Base-by-base conservation (phyloP, 345 rosid species). In the Durio zibethinus region DNA sequence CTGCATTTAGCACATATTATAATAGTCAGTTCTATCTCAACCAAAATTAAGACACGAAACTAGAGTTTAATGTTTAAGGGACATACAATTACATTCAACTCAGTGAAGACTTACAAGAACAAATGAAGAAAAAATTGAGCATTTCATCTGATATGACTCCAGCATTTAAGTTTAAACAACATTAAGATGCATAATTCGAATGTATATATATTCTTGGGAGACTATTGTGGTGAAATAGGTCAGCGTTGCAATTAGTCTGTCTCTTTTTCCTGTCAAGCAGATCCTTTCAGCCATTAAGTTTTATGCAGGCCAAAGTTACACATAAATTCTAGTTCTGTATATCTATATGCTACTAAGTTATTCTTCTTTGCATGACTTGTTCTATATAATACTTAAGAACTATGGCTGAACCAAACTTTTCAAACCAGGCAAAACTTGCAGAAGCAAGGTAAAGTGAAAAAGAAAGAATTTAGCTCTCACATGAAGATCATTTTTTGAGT, bases 1-100 rank as follows among this genome's bases (percentile, higher is more conserved):
- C 98, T 91, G 85, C 72, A 83, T 72, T 23, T 43, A 45, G 60
- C 21, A 69, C 67, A 42, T 18, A 66, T 33, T 36, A 33, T 16
- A 43, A 33, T 10, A 74, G 38, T 45, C 62, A 71, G 23, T 53
- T 59, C 45, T 63, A 29, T 69, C 57, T 69, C 60, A 72, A 73
- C 53, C 81, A 43, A 65, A 67, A 43, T 27, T 35, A 60, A 65
- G 43, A 42, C 29, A 74, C 64, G 36, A 23, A 75, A 21, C 67
- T 69, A 10, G 66, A 54, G n/a, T 65, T 75, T 40, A 57, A 43
- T 56, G 40, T 36, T 56, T 63, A 54, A 23, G 72, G 65, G 52
- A 27, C 45, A 67, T 12, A 11, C 0, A 45, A 33, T 3, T 10
- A 47, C 38, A 48, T 47, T 27, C n/a, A 29, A 7, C 6, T 45